Percentiles rank a stretch among this genome's conserved stretches.
Evolutionary conservation across 495 filamentous ascomycete species (phyloP).

Genomic region (Chaetomium fimeti): DNA sequence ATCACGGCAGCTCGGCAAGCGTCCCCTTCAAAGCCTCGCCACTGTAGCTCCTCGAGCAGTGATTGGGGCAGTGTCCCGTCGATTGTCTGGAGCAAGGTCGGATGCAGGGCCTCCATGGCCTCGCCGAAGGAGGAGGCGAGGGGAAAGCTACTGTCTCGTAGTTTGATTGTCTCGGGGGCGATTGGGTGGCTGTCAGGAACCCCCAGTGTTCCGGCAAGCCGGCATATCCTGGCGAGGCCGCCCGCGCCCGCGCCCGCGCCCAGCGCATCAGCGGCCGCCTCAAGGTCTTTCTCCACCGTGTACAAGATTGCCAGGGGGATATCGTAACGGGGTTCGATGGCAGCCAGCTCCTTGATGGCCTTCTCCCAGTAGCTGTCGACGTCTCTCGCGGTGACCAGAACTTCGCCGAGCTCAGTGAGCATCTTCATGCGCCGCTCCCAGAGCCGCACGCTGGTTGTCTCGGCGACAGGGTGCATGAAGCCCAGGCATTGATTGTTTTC

Average conservation of each 20-base stretch:
- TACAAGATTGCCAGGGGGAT: constrained; percentile 61
- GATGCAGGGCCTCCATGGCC: constrained; percentile 54
- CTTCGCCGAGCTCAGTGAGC: constrained; percentile 40
- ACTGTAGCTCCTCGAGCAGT: constrained; percentile 55
- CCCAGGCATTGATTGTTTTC: constrained; percentile 51
- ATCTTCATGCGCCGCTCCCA: constrained; percentile 45
- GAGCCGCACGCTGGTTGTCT: constrained; percentile 38
- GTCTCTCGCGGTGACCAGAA: constrained; percentile 34
- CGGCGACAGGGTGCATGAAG: constrained; percentile 38
- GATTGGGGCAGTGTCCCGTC: constrained; percentile 52
- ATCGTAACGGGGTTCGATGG: constrained; percentile 46
- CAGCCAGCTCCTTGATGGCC: constrained; percentile 32
- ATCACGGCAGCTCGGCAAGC: constrained; percentile 57
- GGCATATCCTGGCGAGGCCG: constrained; percentile 43
- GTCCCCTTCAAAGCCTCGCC: constrained; percentile 58
- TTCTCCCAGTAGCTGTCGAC: constrained; percentile 40
- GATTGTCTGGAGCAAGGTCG: constrained; percentile 53
- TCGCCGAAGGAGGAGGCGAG: constrained; percentile 56
- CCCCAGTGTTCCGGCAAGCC: constrained; percentile 58
- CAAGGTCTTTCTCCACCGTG: constrained; percentile 48
- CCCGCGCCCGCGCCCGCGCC: constrained; percentile 37
- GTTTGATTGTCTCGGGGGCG: constrained; percentile 50
- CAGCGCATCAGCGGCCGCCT: constrained; percentile 40
- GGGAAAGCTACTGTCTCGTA: constrained; percentile 50
- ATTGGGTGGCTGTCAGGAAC: constrained; percentile 56